phyloP scores from a whole-genome alignment of 257 asterid genomes.

The Solanum medicagineum region DNA sequence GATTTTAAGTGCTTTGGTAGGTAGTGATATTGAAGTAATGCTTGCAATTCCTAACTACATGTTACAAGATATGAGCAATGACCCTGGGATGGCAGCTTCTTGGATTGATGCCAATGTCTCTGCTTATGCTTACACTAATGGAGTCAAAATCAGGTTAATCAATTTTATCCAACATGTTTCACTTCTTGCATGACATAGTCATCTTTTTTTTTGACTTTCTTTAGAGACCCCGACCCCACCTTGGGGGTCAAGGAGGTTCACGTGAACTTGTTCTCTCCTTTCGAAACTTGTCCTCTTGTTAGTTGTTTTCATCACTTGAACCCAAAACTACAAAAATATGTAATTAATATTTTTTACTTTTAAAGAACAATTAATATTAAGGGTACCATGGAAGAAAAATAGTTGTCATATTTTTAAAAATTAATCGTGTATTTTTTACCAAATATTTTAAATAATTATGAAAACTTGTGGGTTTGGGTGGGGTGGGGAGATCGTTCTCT shows the following conservation, averaged over 20 bases:
- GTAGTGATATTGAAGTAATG: constrained; percentile 69
- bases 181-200: neutral
- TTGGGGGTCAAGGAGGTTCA: neutral
- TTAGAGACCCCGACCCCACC: neutral
- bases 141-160: constrained; percentile 65
- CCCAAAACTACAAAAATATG: neutral
- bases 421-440: too few species aligned
- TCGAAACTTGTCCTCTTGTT: neutral
- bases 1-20: constrained; percentile 49
- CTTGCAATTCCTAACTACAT: constrained; percentile 74
- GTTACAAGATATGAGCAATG: constrained; percentile 61
- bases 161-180: neutral
- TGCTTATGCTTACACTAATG: constrained; percentile 41
- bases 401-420: too few species aligned
- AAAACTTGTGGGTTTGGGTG: too few species aligned
- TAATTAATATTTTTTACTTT: neutral
- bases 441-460: too few species aligned
- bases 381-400: neutral
- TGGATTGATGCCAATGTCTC: constrained; percentile 90
- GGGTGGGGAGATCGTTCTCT: too few species aligned
- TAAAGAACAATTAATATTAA: neutral
- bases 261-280: neutral
- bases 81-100: constrained; percentile 43
- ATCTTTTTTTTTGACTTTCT: neutral
- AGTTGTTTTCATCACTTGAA: neutral